Conservation (phyloP, 495 filamentous ascomycete genomes). For the Penicillium silybi region DNA sequence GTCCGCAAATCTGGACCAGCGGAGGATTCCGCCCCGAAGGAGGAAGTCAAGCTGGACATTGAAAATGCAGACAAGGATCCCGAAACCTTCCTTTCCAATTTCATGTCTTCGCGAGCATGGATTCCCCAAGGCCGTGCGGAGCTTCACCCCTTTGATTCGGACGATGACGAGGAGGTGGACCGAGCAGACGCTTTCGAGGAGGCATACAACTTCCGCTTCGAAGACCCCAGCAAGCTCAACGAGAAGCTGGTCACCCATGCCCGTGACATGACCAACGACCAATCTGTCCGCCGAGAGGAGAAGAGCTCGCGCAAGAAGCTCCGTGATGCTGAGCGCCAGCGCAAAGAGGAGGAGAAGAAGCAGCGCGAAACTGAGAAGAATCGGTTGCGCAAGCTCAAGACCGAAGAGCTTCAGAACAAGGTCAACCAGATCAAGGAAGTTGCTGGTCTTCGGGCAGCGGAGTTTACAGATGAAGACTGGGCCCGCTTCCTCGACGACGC, state of each 20-base stretch:
- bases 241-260: constrained; percentile 81
- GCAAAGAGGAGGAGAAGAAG: constrained; percentile 72
- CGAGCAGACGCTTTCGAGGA: constrained; percentile 83
- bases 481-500: constrained; percentile 74
- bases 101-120: constrained; percentile 87
- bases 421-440: constrained; percentile 79
- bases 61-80: constrained; percentile 82
- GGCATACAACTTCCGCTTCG: constrained; percentile 96
- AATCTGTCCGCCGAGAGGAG: constrained; percentile 80
- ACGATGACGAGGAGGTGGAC: constrained; percentile 80
- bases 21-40: constrained; percentile 33
- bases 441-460: constrained; percentile 65
- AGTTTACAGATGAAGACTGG: constrained; percentile 73
- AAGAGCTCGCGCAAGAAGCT: constrained; percentile 68
- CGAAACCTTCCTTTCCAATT: constrained; percentile 84
- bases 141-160: constrained; percentile 80
- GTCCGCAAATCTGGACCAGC: constrained; percentile 44
- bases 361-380: constrained; percentile 77
- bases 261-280: constrained; percentile 72
- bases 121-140: constrained; percentile 54
- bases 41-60: constrained; percentile 56
- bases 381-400: constrained; percentile 76
- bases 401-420: constrained; percentile 81
- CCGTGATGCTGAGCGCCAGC: constrained; percentile 70
- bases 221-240: constrained; percentile 80